Base-by-base conservation (phyloP, 2,329 filamentous ascomycete genomes). In the Colletotrichum incanum region DNA sequence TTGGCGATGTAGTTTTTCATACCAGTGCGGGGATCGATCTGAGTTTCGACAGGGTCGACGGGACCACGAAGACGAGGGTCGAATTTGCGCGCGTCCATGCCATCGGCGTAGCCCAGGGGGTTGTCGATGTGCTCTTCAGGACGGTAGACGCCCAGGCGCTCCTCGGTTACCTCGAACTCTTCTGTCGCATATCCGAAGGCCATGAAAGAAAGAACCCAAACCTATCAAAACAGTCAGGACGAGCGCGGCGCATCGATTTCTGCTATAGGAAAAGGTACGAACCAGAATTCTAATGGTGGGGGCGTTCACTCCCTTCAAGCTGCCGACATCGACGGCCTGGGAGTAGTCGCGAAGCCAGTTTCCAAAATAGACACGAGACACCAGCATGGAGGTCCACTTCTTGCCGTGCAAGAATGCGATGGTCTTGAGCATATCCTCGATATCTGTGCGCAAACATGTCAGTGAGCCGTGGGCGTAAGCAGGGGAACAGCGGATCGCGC, bases 1-100 rank as follows among this genome's bases (percentile, higher is more conserved):
- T 98, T 98, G 72, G 96, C 92, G 76, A 99, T 98, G 82, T 99
- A 99, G 81, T 98, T 98, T 83, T 98, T 99, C 96, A 99, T 98
- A n/a, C 95, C 95, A 1, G 94, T 96, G 7, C 88, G 84, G 43
- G 84, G 84, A 77, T 96, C 94, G 68, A 96, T 89, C 72, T 93
- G 91, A 26, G 93, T 89, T 78, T 96, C 94, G 50, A 89, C 82
- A 5, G 89, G 88, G 72, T 90, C 85, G 11, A 98, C 91, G 0
- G 95, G 95, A 1, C 92, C 93, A 62, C 96, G 92, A 9, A 98
- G 90, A 34, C 96, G 92, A 47, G 88, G 84, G 80, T 98, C 96
- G 78, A 90, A 95, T 77, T 93, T 90, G 73, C 94, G 90, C 6
- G 96, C 96, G 83, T 99, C 96, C 75, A 90, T 78, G 76, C 94